These are phyloP conservation scores for Boechera divaricarpa DNA, from an alignment of 345 rosid genomes.

Conservation along the genomic window DNA sequence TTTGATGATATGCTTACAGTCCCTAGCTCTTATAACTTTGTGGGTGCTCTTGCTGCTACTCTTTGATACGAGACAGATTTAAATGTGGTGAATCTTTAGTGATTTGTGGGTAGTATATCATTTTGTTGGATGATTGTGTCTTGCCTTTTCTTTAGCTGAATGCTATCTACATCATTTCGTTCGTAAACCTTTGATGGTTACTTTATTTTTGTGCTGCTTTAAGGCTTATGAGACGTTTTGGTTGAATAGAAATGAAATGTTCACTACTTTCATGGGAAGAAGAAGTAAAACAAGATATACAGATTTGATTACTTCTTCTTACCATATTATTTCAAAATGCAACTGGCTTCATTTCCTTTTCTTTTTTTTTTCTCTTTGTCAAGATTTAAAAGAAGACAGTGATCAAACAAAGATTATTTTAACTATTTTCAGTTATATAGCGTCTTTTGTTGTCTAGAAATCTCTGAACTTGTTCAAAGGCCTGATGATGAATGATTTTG, in stretches of 20 bases:
- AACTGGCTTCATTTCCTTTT: no score
- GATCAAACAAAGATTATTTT: no score
- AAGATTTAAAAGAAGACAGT: no score
- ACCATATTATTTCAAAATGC: no score
- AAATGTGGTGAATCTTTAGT: not conserved
- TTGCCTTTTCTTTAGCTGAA: not conserved
- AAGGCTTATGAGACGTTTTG: not conserved
- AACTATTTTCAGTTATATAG: no score
- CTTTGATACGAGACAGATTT: not conserved
- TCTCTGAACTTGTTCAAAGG: slow-evolving; percentile 23
- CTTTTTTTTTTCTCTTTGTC: no score
- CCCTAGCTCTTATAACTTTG: slow-evolving; percentile 50
- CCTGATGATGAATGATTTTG: slow-evolving; percentile 22
- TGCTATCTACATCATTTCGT: not conserved
- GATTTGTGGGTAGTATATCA: not conserved
- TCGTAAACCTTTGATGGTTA: not conserved
- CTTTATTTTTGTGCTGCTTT: not conserved
- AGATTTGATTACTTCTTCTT: no score
- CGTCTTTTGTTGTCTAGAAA: slow-evolving; percentile 4
- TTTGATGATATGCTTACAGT: slow-evolving; percentile 51
- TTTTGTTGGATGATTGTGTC: not conserved
- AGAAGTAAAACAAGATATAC: not conserved
- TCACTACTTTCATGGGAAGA: not conserved
- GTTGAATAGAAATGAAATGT: not conserved
- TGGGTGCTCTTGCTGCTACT: slow-evolving; percentile 55